A percentile compares a stretch with the other conserved stretches of the same genome.
These are phyloP conservation scores for Arthroderma sp. DNA, from an alignment of 2,329 filamentous ascomycete species.

Conservation along the genomic window DNA sequence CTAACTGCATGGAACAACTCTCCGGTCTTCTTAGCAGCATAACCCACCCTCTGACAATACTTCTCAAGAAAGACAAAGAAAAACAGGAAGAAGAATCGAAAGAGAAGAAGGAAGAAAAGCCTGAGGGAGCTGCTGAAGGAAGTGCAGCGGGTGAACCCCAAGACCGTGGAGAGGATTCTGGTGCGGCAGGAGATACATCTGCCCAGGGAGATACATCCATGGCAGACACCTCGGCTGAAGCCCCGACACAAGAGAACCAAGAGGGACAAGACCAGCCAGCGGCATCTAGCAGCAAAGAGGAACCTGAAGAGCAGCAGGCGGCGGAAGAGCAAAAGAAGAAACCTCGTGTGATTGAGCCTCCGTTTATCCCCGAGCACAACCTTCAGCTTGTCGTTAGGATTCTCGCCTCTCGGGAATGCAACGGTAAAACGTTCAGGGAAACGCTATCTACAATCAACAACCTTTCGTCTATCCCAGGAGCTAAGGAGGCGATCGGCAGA, in stretches of 20 bases:
- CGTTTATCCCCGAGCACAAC: slow-evolving; percentile 76
- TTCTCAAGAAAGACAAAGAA: slow-evolving; percentile 76
- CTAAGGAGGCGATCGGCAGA: slow-evolving; percentile 80
- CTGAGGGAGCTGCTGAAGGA: slow-evolving; percentile 17
- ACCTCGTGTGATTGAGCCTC: slow-evolving; percentile 57
- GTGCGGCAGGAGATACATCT: slow-evolving; percentile 13
- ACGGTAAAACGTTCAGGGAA: slow-evolving; percentile 94
- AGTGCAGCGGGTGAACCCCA: slow-evolving; percentile 16
- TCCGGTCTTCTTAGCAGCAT: slow-evolving; percentile 78
- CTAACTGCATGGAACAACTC: slow-evolving; percentile 88
- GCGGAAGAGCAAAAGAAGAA: slow-evolving; percentile 43
- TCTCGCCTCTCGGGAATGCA: slow-evolving; percentile 89
- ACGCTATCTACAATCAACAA: slow-evolving; percentile 98
- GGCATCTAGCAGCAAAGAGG: slow-evolving; percentile 25
- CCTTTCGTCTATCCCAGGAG: slow-evolving; percentile 79
- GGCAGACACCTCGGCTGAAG: slow-evolving; percentile 22
- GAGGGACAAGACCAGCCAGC: slow-evolving; percentile 21
- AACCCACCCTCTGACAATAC: slow-evolving; percentile 67
- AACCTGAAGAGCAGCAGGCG: slow-evolving; percentile 6
- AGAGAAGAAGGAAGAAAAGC: slow-evolving; percentile 26
- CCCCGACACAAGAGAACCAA: slow-evolving; percentile 24
- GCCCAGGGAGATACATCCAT: slow-evolving; percentile 26
- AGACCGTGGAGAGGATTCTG: slow-evolving; percentile 12
- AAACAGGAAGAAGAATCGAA: slow-evolving; percentile 36
- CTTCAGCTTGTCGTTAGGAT: slow-evolving; percentile 92